phyloP scores from a whole-genome alignment of 2,329 filamentous ascomycete species.

The Alternaria sp. region DNA sequence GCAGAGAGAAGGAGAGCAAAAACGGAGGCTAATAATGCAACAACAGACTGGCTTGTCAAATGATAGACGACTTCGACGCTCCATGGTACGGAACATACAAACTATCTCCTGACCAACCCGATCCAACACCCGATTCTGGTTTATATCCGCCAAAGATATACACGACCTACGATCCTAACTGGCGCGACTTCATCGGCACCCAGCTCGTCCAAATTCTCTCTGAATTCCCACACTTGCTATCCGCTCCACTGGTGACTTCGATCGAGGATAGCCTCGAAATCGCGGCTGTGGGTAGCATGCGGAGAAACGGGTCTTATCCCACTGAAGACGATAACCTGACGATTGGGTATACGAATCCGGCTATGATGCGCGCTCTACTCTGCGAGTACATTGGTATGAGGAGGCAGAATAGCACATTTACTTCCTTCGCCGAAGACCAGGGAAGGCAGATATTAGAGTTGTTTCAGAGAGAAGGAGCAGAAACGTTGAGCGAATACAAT shows the following conservation, averaged over 20 bases:
- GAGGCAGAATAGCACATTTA: constrained; percentile 49
- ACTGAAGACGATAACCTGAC: constrained; percentile 49
- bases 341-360: constrained; percentile 55
- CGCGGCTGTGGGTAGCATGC: constrained; percentile 53
- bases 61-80: constrained; percentile 51
- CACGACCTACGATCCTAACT: constrained; percentile 42
- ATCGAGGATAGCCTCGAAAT: constrained; percentile 52
- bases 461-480: constrained; percentile 39
- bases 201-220: constrained; percentile 51
- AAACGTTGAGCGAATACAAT: constrained; percentile 54
- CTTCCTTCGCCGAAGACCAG: constrained; percentile 40
- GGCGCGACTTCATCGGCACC: constrained; percentile 52
- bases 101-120: constrained; percentile 54
- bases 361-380: constrained; percentile 53
- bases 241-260: constrained; percentile 41
- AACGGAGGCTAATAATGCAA: neutral
- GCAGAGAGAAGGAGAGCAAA: neutral
- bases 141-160: constrained; percentile 46
- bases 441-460: constrained; percentile 23
- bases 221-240: constrained; percentile 46
- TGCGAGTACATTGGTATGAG: constrained; percentile 56
- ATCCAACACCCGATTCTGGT: constrained; percentile 38
- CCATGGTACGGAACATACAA: constrained; percentile 57
- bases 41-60: constrained; percentile 35
- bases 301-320: constrained; percentile 53